A percentile compares a stretch with the other conserved stretches of the same genome.
These are phyloP conservation scores for Clausena lansium DNA, from an alignment of 345 rosid species.

Conservation along the genomic window DNA sequence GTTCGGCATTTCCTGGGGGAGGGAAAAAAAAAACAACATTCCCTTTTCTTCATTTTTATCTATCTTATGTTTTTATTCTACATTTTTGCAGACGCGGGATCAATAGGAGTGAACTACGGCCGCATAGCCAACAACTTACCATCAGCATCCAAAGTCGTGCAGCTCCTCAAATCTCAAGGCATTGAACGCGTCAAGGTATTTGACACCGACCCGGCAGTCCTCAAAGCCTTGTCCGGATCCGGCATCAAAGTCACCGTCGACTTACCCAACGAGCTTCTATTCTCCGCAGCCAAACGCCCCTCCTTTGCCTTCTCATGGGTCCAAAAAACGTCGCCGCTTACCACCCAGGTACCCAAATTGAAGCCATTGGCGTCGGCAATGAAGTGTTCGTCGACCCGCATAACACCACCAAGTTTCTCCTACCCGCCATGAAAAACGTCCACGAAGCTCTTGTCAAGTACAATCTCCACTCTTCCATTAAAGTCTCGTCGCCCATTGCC, in stretches of 20 bases:
- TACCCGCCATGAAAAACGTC: constrained; percentile 83
- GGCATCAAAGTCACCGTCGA: constrained; percentile 83
- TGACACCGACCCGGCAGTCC: constrained; percentile 82
- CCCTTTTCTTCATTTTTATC: neutral
- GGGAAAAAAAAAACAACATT: neutral
- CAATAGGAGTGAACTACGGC: constrained; percentile 93
- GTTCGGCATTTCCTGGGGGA: neutral
- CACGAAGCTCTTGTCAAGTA: constrained; percentile 61
- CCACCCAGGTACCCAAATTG: constrained; percentile 71
- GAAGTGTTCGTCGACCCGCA: constrained; percentile 88
- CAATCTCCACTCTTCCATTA: constrained; percentile 65
- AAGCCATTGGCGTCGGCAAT: constrained; percentile 89
- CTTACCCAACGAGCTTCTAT: constrained; percentile 71
- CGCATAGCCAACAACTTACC: constrained; percentile 81
- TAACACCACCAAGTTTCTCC: constrained; percentile 66
- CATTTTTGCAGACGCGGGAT: constrained; percentile 55
- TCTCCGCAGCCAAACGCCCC: constrained; percentile 52
- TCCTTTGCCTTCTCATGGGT: constrained; percentile 71
- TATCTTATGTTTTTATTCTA: neutral
- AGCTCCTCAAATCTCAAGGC: constrained; percentile 73
- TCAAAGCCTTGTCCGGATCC: constrained; percentile 71
- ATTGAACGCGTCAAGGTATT: constrained; percentile 67
- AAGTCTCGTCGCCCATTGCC: constrained; percentile 85
- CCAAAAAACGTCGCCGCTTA: constrained; percentile 66
- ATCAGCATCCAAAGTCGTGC: constrained; percentile 62